phyloP scores from a whole-genome alignment of 1,284 basidiomycete species.

The Rhodotorula sp. region DNA sequence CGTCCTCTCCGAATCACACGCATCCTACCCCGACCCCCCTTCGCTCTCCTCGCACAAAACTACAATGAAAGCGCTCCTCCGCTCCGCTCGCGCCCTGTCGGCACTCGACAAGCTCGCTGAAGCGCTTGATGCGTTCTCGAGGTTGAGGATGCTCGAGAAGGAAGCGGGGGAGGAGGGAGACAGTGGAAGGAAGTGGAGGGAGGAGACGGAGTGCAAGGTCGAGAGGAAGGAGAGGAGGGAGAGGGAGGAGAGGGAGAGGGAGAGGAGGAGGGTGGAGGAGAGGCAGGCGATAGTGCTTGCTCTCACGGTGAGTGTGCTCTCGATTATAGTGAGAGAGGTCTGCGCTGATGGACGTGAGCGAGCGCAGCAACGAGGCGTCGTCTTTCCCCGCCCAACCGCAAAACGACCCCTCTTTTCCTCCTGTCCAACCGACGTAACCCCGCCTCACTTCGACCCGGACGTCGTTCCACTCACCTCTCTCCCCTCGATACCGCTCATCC shows the following conservation, averaged over 20 bases:
- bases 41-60: constrained; percentile 40
- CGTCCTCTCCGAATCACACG: constrained; percentile 57
- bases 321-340: not conserved
- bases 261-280: constrained; percentile 55
- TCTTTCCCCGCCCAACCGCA: constrained; percentile 52
- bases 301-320: constrained; percentile 58
- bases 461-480: constrained; percentile 44
- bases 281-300: constrained; percentile 58
- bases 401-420: constrained; percentile 24
- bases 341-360: not conserved
- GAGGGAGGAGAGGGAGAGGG: constrained; percentile 57
- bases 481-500: constrained; percentile 40
- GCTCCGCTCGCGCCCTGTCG: constrained; percentile 72
- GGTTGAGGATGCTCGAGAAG: constrained; percentile 53
- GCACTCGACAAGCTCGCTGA: constrained; percentile 72
- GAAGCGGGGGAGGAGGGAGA: constrained; percentile 43
- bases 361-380: constrained; percentile 64
- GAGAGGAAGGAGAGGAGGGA: constrained; percentile 54
- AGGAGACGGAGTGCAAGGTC: constrained; percentile 43
- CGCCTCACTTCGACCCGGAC: constrained; percentile 55
- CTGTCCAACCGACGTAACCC: constrained; percentile 51
- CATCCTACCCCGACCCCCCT: constrained; percentile 34
- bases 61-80: constrained; percentile 78
- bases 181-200: constrained; percentile 49
- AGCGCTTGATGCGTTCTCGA: constrained; percentile 71